phyloP scores from a whole-genome alignment of 805 yeast genomes.

The Ogataea minuta region DNA sequence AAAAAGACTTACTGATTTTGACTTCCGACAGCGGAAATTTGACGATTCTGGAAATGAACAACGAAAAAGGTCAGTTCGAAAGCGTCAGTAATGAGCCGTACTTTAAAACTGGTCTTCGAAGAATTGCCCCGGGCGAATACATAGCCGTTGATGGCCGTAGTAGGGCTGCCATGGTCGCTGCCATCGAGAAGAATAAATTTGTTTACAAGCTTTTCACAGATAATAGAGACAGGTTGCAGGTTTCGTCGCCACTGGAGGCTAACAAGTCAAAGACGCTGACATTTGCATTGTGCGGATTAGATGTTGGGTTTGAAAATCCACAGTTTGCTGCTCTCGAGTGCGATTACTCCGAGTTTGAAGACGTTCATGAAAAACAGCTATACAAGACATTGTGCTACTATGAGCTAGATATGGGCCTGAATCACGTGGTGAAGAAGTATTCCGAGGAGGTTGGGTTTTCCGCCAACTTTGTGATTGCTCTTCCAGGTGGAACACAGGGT shows the following conservation, averaged over 20 bases:
- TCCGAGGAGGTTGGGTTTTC: slow-evolving; percentile 38
- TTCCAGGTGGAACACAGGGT: slow-evolving; percentile 73
- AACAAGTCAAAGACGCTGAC: slow-evolving; percentile 50
- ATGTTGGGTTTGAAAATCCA: slow-evolving; percentile 81
- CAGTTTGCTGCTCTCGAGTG: slow-evolving; percentile 77
- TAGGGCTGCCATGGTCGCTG: slow-evolving; percentile 66
- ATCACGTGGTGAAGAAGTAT: slow-evolving; percentile 60
- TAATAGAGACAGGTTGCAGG: slow-evolving; percentile 40
- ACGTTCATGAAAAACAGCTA: slow-evolving; percentile 14
- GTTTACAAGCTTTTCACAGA: slow-evolving; percentile 62
- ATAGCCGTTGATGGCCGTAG: slow-evolving; percentile 68
- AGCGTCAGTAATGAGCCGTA: slow-evolving; percentile 59
- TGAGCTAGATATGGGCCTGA: slow-evolving; percentile 83
- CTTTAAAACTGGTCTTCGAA: slow-evolving; percentile 70
- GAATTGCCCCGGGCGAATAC: slow-evolving; percentile 74
- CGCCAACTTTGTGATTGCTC: slow-evolving; percentile 54
- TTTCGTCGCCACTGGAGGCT: slow-evolving; percentile 77
- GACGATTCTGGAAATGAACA: slow-evolving; percentile 40
- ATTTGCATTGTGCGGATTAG: slow-evolving; percentile 55
- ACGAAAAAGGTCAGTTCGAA: slow-evolving; percentile 34
- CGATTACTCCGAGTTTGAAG: slow-evolving; percentile 41
- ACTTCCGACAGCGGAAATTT: slow-evolving; percentile 82
- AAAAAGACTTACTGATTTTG: slow-evolving; percentile 57
- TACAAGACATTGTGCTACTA: slow-evolving; percentile 55
- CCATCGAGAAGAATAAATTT: slow-evolving; percentile 73